These are phyloP conservation scores for Mycocentrospora acerina DNA, from an alignment of 2,329 filamentous ascomycete species.

Conservation along the genomic window DNA sequence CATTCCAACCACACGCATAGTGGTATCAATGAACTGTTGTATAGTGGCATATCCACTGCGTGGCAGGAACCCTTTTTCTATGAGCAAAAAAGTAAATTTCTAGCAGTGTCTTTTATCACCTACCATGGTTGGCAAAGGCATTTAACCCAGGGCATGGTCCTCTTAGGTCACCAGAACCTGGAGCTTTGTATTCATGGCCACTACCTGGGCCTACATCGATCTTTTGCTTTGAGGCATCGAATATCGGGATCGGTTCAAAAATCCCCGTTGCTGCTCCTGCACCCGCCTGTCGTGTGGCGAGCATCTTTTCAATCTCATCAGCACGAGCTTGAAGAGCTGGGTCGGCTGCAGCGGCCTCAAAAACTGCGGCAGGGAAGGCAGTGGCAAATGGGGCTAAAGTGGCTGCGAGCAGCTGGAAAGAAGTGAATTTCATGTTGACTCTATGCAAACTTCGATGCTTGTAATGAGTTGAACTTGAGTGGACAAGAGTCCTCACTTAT, in stretches of 20 bases:
- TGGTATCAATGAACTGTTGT: slow-evolving; percentile 23
- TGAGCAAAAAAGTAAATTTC: neutral
- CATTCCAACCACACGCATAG: slow-evolving; percentile 23
- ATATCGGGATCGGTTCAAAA: slow-evolving; percentile 24
- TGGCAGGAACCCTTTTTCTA: slow-evolving; percentile 19
- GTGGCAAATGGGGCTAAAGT: slow-evolving; percentile 11
- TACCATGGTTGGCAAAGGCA: slow-evolving; percentile 27
- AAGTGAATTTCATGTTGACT: slow-evolving; percentile 17
- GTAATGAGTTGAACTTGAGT: neutral
- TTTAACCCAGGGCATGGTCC: slow-evolving; percentile 29
- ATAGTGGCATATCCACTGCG: slow-evolving; percentile 23
- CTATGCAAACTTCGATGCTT: neutral
- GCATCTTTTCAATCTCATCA: slow-evolving; percentile 12
- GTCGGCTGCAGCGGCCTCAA: slow-evolving; percentile 22
- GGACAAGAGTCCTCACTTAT: neutral
- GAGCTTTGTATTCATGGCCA: slow-evolving; percentile 27
- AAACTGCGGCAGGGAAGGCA: slow-evolving; percentile 24
- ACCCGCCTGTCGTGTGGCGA: slow-evolving; percentile 17
- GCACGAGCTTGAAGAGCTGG: slow-evolving; percentile 18
- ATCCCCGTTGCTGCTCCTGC: slow-evolving; percentile 20
- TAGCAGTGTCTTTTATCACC: neutral
- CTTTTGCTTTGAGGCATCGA: slow-evolving; percentile 18
- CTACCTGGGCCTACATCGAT: slow-evolving; percentile 20
- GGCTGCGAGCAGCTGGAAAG: slow-evolving; percentile 9
- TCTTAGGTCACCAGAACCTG: slow-evolving; percentile 23